A percentile compares a stretch with the other conserved stretches of the same genome.
Conservation (phyloP, 345 rosid genomes). For the Lepidium sativum region DNA sequence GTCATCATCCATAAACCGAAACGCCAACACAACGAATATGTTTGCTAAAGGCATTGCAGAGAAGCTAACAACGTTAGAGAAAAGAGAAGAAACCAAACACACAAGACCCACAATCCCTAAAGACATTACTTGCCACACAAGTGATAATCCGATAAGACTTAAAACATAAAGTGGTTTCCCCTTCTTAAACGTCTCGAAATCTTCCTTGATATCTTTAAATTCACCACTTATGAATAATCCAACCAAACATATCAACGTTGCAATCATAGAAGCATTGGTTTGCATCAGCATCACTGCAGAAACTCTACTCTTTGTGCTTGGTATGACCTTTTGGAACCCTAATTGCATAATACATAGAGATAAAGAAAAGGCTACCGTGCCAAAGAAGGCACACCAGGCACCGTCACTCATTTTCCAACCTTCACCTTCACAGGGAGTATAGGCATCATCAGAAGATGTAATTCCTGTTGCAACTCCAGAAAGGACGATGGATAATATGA, state of each 20-base stretch:
- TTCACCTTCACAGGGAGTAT: slow-evolving; percentile 18
- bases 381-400: slow-evolving; percentile 28
- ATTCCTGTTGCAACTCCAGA: slow-evolving; percentile 34
- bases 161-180: slow-evolving; percentile 22
- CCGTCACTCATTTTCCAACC: slow-evolving; percentile 5
- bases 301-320: background rate
- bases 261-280: slow-evolving; percentile 17
- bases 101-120: slow-evolving; percentile 34
- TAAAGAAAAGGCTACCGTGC: slow-evolving; percentile 36
- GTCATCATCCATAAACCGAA: slow-evolving; percentile 23
- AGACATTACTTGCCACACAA: slow-evolving; percentile 28
- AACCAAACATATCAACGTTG: slow-evolving; percentile 18
- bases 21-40: slow-evolving; percentile 20
- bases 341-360: slow-evolving; percentile 35
- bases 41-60: slow-evolving; percentile 16
- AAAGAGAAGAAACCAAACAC: slow-evolving; percentile 29
- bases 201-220: slow-evolving; percentile 10
- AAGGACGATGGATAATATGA: slow-evolving; percentile 33
- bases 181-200: slow-evolving; percentile 1
- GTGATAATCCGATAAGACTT: slow-evolving; percentile 17
- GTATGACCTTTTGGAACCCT: slow-evolving; percentile 28
- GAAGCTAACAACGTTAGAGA: slow-evolving; percentile 32
- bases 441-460: slow-evolving; percentile 28
- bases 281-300: slow-evolving; percentile 13
- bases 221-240: slow-evolving; percentile 16